Evolutionary conservation across 1,139 yeast species (phyloP).

Genomic region (Yamadazyma atlantica): DNA sequence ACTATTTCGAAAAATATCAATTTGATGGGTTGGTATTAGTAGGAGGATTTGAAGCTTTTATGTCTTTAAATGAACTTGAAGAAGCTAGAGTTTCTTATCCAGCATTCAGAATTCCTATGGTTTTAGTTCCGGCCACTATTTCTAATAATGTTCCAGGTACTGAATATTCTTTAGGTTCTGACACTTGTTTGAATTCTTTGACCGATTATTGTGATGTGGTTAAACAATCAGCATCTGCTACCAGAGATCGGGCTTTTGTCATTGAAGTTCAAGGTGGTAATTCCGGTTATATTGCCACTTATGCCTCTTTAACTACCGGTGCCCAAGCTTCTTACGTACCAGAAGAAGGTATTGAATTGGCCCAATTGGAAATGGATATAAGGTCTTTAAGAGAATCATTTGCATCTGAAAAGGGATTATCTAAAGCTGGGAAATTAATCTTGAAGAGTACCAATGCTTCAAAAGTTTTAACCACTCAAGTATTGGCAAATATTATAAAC

Average conservation of each 20-base stretch:
- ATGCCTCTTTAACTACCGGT: slow-evolving; percentile 87
- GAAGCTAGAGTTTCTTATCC: slow-evolving; percentile 65
- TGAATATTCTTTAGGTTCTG: slow-evolving; percentile 90
- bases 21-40: slow-evolving; percentile 73
- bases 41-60: slow-evolving; percentile 82
- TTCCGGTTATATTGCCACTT: slow-evolving; percentile 89
- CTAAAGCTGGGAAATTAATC: slow-evolving; percentile 73
- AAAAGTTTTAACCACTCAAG: slow-evolving; percentile 62
- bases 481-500: slow-evolving; percentile 66
- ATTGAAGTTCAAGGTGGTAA: slow-evolving; percentile 98
- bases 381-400: slow-evolving; percentile 59
- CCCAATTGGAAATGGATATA: slow-evolving; percentile 22
- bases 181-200: slow-evolving; percentile 88
- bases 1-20: slow-evolving; percentile 68
- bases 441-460: slow-evolving; percentile 72
- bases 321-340: slow-evolving; percentile 94
- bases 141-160: slow-evolving; percentile 99
- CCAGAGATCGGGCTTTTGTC: slow-evolving; percentile 91
- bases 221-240: slow-evolving; percentile 92
- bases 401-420: slow-evolving; percentile 73
- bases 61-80: slow-evolving; percentile 65
- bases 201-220: slow-evolving; percentile 93
- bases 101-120: slow-evolving; percentile 75
- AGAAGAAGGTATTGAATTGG: slow-evolving; percentile 73
- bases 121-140: slow-evolving; percentile 81